Conservation (phyloP, 768 basidiomycete genomes). For the Coprinopsis sp. region DNA sequence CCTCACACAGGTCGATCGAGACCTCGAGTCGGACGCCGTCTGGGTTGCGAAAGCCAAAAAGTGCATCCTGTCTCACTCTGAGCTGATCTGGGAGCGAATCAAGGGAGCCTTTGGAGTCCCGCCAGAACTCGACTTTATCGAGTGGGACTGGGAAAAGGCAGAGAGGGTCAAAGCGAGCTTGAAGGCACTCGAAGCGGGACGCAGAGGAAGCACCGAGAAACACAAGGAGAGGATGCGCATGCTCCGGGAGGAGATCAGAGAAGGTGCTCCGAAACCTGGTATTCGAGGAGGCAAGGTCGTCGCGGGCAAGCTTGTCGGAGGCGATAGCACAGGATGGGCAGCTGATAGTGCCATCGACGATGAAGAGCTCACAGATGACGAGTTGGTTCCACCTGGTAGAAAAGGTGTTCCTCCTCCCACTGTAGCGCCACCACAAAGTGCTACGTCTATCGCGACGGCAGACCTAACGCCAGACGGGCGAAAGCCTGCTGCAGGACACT, state of each 20-base stretch:
- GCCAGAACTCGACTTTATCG: constrained; percentile 65
- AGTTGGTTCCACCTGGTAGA: background rate
- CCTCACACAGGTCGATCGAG: constrained; percentile 60
- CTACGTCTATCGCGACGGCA: constrained; percentile 27
- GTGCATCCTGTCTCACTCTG: constrained; percentile 72
- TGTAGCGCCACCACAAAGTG: background rate
- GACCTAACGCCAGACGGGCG: constrained; percentile 41
- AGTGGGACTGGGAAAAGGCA: constrained; percentile 33
- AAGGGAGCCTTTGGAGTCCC: constrained; percentile 87
- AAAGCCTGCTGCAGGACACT: constrained; percentile 32
- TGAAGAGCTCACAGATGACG: background rate
- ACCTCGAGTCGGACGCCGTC: constrained; percentile 57
- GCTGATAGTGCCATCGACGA: constrained; percentile 4
- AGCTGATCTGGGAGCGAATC: constrained; percentile 88
- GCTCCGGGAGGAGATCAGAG: constrained; percentile 3
- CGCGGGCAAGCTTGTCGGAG: constrained; percentile 5
- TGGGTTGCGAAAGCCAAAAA: constrained; percentile 74
- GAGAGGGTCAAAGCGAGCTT: constrained; percentile 16
- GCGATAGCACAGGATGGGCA: background rate
- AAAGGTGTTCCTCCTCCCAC: background rate
- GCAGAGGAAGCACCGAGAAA: background rate
- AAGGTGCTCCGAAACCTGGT: background rate
- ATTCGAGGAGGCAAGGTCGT: constrained; percentile 1
- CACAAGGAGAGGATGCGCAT: constrained; percentile 5
- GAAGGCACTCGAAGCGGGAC: background rate